phyloP scores from a whole-genome alignment of 352 stramenopile genomes.

The Phytophthora uliginosa region DNA sequence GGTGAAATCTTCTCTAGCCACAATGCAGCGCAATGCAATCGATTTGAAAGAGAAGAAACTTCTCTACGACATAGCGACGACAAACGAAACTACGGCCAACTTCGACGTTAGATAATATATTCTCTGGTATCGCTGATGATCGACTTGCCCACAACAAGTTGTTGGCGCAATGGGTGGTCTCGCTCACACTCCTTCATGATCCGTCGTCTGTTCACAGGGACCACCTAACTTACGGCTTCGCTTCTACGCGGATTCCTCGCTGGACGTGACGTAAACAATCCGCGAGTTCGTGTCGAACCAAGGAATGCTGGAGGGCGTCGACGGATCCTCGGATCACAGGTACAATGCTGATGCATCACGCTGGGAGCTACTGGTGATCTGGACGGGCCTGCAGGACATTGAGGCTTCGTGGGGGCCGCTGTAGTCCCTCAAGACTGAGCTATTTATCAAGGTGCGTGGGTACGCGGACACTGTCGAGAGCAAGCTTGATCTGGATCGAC shows the following conservation, averaged over 20 bases:
- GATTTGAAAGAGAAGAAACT: background rate
- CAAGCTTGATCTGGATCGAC: background rate
- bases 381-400: background rate
- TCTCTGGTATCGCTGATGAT: background rate
- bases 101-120: background rate
- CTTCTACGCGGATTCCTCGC: background rate
- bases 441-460: background rate
- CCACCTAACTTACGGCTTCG: background rate
- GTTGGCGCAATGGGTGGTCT: background rate
- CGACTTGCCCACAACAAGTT: constrained; percentile 5
- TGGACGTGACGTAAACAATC: background rate
- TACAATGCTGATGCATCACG: background rate
- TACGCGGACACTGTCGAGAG: background rate
- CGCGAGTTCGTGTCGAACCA: constrained; percentile 3
- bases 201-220: background rate
- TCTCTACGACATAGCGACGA: background rate
- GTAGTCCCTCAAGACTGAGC: background rate
- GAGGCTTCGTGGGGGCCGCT: constrained; percentile 5
- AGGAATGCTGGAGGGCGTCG: background rate
- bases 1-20: background rate
- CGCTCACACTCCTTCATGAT: background rate
- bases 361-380: background rate
- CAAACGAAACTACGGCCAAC: background rate
- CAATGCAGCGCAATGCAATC: background rate
- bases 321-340: background rate